Base-by-base conservation (phyloP, 176 grass and related monocot genomes). In the Olyra latifolia region DNA sequence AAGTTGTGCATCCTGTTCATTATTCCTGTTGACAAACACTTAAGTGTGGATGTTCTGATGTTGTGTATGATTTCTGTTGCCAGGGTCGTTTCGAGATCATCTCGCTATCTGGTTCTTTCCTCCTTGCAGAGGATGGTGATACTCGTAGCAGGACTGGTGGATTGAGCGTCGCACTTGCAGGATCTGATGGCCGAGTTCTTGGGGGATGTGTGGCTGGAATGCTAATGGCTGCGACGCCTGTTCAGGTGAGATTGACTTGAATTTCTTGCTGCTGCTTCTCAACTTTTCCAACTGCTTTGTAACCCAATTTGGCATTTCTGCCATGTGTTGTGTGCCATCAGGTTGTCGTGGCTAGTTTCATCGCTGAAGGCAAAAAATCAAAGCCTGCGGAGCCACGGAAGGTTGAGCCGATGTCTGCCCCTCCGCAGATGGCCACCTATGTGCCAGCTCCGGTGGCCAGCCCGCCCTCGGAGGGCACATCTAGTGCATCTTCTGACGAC, bases 31-130 rank as follows among this genome's bases (percentile, higher is more conserved):
- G 17, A 32, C 17, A 56, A 55, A n/a, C n/a, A 22, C 19, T 7
- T 24, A 46, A 30, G 35, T 8, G 43, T 62, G 43, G 43, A 59
- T 75, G 11, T 61, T 47, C 29, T 76, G 28, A n/a, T 75, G 47
- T 17, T 35, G 20, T 44, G 11, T 35, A 32, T 57, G 65, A 58
- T 76, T 58, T 77, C 48, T 85, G 66, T 28, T 81, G 77, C 88
- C 91, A 99, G 97, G 97, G 97, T 4, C 97, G 97, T 14, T 99
- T 96, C 62, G 97, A 99, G 88, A 93, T 99, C 73, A 95, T 99
- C 43, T 99, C 97, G 58, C 84, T 99, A 30, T 99, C 97, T 75
- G 93, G 97, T 80, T 96, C 97, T 45, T 99, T 93, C 80, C 71
- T 93, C 28, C 93, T 99, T 70, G 91, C 97, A 6, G 92, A 99